Evolutionary conservation across 1,284 basidiomycete species (phyloP).

Genomic region (Wallemia mellicola): DNA sequence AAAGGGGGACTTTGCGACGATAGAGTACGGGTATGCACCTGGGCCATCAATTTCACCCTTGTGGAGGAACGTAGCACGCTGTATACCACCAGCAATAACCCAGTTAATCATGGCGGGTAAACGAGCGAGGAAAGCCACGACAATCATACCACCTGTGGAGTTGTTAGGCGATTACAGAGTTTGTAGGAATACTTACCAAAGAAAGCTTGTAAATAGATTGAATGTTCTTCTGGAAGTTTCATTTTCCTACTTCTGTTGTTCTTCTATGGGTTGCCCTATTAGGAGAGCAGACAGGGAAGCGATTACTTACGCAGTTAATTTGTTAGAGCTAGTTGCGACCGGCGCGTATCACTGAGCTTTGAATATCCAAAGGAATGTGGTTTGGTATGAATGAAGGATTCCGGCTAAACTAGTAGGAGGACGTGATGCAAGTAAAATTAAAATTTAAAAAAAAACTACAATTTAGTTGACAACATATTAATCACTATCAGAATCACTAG

Average conservation of each 20-base stretch:
- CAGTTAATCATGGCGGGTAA: background rate
- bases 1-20: background rate
- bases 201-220: background rate
- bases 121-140: background rate
- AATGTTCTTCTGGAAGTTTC: background rate
- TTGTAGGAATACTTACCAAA: background rate
- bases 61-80: constrained; percentile 1
- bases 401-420: no score
- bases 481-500: constrained; percentile 13
- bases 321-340: no score
- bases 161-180: background rate
- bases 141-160: background rate
- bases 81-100: background rate
- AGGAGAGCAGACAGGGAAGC: background rate
- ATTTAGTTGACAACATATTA: background rate
- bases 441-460: background rate
- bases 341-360: no score
- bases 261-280: background rate
- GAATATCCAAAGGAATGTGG: no score
- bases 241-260: background rate
- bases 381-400: no score
- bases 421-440: background rate
- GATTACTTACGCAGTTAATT: no score
- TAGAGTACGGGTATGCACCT: background rate
- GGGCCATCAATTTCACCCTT: background rate